Evolutionary conservation across 176 grass and related monocot species (phyloP), one percentile per base, ranked within the genome.

Genomic region (Aegilops sharonensis): DNA sequence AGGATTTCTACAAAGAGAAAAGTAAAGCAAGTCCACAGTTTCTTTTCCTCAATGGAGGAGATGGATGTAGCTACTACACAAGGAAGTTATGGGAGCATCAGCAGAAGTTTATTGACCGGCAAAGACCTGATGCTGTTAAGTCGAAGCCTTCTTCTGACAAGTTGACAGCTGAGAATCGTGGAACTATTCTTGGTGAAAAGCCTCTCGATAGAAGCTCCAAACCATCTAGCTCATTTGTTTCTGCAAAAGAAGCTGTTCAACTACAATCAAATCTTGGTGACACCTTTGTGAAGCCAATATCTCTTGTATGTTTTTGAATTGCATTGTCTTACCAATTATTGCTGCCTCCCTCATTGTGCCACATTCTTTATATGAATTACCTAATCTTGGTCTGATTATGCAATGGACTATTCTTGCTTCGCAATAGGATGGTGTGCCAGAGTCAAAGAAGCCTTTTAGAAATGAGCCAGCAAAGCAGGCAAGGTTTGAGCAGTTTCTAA

Each of bases 1-100:
- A 98, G 81, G 94, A 98, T 92, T 85, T 98, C 36, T 98, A 95
- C 81, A 98, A 90, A 87, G 92, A 94, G 78, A 98, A 92, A 79
- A 84, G 92, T 40, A 98, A 90, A 86, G 89, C 90, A 47, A 95
- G 84, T 89, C 88, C 88, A 62, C 84, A 92, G 37, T 98, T 98
- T 84, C 30, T 74, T 83, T 95, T 98, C 83, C 93, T 98, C 47
- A 86, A 57, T 88, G 89, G 85, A 88, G 93, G 96, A 75, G 92
- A 94, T 81, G 96, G 93, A 9, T 91, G 90, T 72, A 88, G 85
- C 75, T 98, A 95, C 81, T 98, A 98, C 70, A 40, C 72, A 34
- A 94, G 88, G 82, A 95, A 94, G 83, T 89, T 98, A 83, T 95
- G 96, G 96, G 93, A 98, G 76, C 80, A 89, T 79, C 88, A 95